Evolutionary conservation across 177 flowering plant species (phyloP).

Genomic region (Vitis hybrid): DNA sequence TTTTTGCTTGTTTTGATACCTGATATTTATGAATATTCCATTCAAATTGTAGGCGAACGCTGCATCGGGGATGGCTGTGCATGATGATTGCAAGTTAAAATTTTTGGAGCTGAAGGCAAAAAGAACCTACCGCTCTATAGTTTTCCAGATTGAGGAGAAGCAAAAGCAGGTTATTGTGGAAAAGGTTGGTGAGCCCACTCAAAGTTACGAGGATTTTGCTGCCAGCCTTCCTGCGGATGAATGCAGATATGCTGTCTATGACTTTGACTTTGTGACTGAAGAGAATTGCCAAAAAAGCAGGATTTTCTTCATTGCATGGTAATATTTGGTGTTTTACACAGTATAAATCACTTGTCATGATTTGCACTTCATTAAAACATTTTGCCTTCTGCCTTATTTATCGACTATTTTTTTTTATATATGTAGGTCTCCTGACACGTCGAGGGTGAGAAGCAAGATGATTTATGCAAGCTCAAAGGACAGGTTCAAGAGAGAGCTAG

Average conservation of each 20-base stretch:
- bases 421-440: constrained; percentile 61
- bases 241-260: constrained; percentile 67
- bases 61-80: constrained; percentile 43
- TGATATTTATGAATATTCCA: too few species aligned
- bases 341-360: neutral
- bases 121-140: constrained; percentile 36
- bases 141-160: constrained; percentile 40
- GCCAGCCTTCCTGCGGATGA: constrained; percentile 57
- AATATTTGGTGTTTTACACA: neutral
- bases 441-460: constrained; percentile 79
- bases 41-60: constrained; percentile 29
- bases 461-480: constrained; percentile 77
- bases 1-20: too few species aligned
- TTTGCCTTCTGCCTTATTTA: neutral
- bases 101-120: constrained; percentile 38
- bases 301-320: constrained; percentile 75
- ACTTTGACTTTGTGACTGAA: constrained; percentile 59
- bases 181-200: constrained; percentile 36
- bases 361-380: neutral
- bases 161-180: constrained; percentile 38
- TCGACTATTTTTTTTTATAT: neutral
- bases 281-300: constrained; percentile 71
- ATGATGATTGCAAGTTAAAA: constrained; percentile 41
- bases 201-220: constrained; percentile 34
- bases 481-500: constrained; percentile 74